Conservation (phyloP, 1,284 basidiomycete species). For the Austroboletus novae-zelandiae region DNA sequence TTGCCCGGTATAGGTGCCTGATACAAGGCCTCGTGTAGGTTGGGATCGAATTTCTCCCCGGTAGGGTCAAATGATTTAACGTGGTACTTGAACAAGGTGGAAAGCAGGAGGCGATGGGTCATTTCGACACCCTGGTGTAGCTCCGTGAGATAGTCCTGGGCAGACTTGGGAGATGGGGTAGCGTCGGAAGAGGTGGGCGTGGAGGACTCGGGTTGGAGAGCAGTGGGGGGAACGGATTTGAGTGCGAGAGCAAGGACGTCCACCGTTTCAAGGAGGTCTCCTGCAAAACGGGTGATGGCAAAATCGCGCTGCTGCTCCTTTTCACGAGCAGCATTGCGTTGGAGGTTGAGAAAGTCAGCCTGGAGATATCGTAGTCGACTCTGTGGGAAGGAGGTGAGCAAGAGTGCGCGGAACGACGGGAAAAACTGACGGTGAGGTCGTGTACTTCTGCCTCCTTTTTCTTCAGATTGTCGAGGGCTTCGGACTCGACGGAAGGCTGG, state of each 20-base stretch:
- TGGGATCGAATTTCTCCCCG: slow-evolving; percentile 93
- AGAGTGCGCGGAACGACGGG: not conserved
- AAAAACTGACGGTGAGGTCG: slow-evolving; percentile 67
- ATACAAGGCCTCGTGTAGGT: slow-evolving; percentile 92
- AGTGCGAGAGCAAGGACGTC: slow-evolving; percentile 91
- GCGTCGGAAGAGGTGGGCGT: slow-evolving; percentile 29
- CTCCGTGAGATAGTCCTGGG: slow-evolving; percentile 62
- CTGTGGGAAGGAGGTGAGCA: slow-evolving; percentile 38
- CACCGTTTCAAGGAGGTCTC: slow-evolving; percentile 87
- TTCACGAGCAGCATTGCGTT: slow-evolving; percentile 87
- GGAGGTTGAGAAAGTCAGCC: slow-evolving; percentile 94
- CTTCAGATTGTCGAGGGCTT: slow-evolving; percentile 53
- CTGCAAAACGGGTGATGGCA: slow-evolving; percentile 89
- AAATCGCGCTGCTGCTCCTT: slow-evolving; percentile 91
- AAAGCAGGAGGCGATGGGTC: slow-evolving; percentile 86
- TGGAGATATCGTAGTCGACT: slow-evolving; percentile 83
- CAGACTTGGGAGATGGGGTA: slow-evolving; percentile 44
- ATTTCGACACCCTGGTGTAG: slow-evolving; percentile 88
- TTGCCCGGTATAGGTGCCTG: slow-evolving; percentile 90
- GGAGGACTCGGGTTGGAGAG: slow-evolving; percentile 33
- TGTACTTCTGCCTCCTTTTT: slow-evolving; percentile 70
- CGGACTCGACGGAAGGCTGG: slow-evolving; percentile 34
- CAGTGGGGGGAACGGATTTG: slow-evolving; percentile 74
- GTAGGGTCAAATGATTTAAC: slow-evolving; percentile 90
- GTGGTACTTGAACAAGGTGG: slow-evolving; percentile 90